phyloP scores from a whole-genome alignment of 805 yeast genomes.

The Saccharomycopsis fermentans region DNA sequence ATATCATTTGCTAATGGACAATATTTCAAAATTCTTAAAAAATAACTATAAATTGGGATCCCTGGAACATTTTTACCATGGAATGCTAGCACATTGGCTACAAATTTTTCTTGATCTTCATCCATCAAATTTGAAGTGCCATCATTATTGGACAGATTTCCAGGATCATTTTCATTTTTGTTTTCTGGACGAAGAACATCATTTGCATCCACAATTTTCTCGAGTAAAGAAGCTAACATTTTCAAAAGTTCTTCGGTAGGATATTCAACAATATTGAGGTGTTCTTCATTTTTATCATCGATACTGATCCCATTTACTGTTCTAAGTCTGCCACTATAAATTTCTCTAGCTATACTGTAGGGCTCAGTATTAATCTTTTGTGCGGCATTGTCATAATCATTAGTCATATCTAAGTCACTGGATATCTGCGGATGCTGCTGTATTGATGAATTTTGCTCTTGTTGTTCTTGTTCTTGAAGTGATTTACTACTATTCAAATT shows the following conservation, averaged over 20 bases:
- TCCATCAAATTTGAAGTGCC: conserved; percentile 23
- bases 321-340: conserved; percentile 14
- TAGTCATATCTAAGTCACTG: background rate
- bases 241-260: conserved; percentile 71
- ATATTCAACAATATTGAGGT: conserved; percentile 67
- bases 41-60: conserved; percentile 81
- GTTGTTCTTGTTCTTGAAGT: background rate
- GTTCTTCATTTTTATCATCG: conserved; percentile 30
- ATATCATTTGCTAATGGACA: conserved; percentile 99
- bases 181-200: conserved; percentile 71
- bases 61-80: conserved; percentile 96
- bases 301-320: conserved; percentile 19
- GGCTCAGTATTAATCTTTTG: conserved; percentile 12
- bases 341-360: conserved; percentile 9
- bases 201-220: conserved; percentile 83
- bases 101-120: conserved; percentile 32
- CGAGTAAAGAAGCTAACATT: conserved; percentile 79
- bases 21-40: conserved; percentile 83
- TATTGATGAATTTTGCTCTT: background rate
- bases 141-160: conserved; percentile 60
- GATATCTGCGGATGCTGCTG: background rate
- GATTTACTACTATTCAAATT: background rate
- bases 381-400: background rate
- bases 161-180: conserved; percentile 75
- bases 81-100: conserved; percentile 73